Percentiles rank a stretch among this genome's conserved stretches.
Evolutionary conservation across 805 yeast genomes (phyloP).

Genomic region (Limtongia smithiae): DNA sequence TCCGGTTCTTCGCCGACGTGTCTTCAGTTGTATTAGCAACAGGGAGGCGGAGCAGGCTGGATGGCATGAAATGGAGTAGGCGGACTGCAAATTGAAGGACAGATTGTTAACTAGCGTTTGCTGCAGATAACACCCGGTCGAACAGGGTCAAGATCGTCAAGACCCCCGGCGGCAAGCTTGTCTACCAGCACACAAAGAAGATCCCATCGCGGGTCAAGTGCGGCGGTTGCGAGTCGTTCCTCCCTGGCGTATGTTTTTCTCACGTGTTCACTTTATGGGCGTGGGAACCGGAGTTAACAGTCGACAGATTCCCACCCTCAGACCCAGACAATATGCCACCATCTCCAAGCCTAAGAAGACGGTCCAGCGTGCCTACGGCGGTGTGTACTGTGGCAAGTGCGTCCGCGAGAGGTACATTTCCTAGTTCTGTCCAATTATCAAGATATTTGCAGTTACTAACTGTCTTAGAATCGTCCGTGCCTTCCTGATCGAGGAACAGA

Average conservation of each 20-base stretch:
- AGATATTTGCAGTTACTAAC: neutral
- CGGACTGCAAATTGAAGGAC: too few relatives aligned
- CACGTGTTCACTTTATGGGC: neutral
- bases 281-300: neutral
- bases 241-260: slow-evolving; percentile 55
- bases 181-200: slow-evolving; percentile 97
- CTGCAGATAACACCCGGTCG: slow-evolving; percentile 94
- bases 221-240: slow-evolving; percentile 65
- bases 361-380: slow-evolving; percentile 99
- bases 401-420: slow-evolving; percentile 66
- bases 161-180: slow-evolving; percentile 99
- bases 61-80: too few relatives aligned
- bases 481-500: slow-evolving; percentile 99
- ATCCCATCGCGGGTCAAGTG: slow-evolving; percentile 51
- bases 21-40: too few relatives aligned
- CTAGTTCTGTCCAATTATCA: neutral
- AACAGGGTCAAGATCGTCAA: slow-evolving; percentile 99
- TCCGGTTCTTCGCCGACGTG: too few relatives aligned
- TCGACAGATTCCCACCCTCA: slow-evolving; percentile 64
- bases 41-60: too few relatives aligned
- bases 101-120: too few relatives aligned
- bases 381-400: slow-evolving; percentile 94
- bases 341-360: slow-evolving; percentile 96
- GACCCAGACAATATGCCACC: slow-evolving; percentile 97
- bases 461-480: slow-evolving; percentile 90